A percentile compares a stretch with the other conserved stretches of the same genome.
phyloP scores from a whole-genome alignment of 2,329 filamentous ascomycete species.

The Aspergillus sp. region DNA sequence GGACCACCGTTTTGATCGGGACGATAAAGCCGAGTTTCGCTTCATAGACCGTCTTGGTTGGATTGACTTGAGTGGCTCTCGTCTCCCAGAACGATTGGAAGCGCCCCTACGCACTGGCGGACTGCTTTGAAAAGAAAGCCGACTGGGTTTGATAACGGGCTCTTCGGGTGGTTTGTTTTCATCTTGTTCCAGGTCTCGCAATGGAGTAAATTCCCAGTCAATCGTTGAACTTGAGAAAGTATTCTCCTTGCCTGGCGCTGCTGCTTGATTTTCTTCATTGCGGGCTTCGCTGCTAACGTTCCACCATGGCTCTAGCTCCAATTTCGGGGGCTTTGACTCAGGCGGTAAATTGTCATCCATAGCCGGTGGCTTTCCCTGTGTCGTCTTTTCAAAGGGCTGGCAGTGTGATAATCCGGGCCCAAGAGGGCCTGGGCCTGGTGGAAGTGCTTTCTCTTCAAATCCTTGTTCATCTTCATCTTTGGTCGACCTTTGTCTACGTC shows the following conservation, averaged over 20 bases:
- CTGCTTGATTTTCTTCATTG: conserved; percentile 16
- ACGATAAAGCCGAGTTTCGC: conserved; percentile 36
- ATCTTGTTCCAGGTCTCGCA: conserved; percentile 23
- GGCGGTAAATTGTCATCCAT: conserved; percentile 24
- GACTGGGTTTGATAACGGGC: conserved; percentile 23
- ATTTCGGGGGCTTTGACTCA: conserved; percentile 32
- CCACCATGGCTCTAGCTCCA: conserved; percentile 37
- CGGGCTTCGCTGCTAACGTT: conserved; percentile 28
- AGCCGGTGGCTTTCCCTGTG: conserved; percentile 22
- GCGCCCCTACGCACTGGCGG: conserved; percentile 28
- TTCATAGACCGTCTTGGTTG: conserved; percentile 37
- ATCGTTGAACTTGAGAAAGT: conserved; percentile 29
- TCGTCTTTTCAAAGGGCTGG: conserved; percentile 25
- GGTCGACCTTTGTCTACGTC: conserved; percentile 28
- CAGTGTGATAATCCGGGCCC: conserved; percentile 25
- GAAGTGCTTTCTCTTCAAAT: conserved; percentile 23
- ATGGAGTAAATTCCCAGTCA: conserved; percentile 29
- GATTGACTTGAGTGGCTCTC: conserved; percentile 37
- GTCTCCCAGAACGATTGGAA: conserved; percentile 29
- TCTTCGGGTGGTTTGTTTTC: conserved; percentile 21
- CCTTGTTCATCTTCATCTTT: conserved; percentile 23
- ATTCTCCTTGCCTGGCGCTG: conserved; percentile 24
- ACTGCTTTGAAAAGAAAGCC: conserved; percentile 30
- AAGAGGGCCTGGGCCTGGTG: conserved; percentile 22
- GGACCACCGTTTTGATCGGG: conserved; percentile 36